These are phyloP conservation scores for Aspergillus sergii DNA, from an alignment of 2,329 filamentous ascomycete species.

Conservation along the genomic window DNA sequence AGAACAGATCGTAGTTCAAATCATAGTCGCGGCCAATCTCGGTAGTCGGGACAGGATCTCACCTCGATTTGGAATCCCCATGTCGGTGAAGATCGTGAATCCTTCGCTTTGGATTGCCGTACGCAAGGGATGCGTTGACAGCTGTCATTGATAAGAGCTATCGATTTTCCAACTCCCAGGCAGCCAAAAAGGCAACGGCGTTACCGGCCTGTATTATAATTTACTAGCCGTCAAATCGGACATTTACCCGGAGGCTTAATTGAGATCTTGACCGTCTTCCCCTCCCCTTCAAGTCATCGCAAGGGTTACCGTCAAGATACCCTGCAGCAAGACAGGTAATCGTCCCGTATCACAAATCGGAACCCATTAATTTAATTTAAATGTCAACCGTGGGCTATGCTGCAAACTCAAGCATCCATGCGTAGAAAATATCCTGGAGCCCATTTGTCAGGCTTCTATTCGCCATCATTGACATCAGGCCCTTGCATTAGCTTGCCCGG, in stretches of 20 bases:
- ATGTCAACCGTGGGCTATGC: not conserved
- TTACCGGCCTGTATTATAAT: not conserved
- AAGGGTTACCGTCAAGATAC: not conserved
- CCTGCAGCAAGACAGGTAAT: not conserved
- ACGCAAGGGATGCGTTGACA: slow-evolving; percentile 13
- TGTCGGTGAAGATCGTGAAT: not conserved
- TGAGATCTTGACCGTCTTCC: not conserved
- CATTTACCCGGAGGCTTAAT: not conserved
- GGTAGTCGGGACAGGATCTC: not conserved
- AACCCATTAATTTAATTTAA: not conserved
- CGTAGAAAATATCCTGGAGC: not conserved
- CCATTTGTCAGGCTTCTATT: not conserved
- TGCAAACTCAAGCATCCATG: not conserved
- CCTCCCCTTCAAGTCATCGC: not conserved
- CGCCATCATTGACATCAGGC: not conserved
- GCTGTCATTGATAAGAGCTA: slow-evolving; percentile 13
- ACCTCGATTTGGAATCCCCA: not conserved
- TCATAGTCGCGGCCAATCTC: not conserved
- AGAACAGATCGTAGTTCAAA: not conserved
- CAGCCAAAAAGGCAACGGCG: slow-evolving; percentile 8
- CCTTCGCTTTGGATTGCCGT: not conserved
- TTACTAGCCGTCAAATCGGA: not conserved
- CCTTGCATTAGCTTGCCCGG: not conserved
- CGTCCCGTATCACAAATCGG: not conserved
- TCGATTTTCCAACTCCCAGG: not conserved